Conservation (phyloP, 2,329 filamentous ascomycete species). For the Calcarisporium arbuscula region DNA sequence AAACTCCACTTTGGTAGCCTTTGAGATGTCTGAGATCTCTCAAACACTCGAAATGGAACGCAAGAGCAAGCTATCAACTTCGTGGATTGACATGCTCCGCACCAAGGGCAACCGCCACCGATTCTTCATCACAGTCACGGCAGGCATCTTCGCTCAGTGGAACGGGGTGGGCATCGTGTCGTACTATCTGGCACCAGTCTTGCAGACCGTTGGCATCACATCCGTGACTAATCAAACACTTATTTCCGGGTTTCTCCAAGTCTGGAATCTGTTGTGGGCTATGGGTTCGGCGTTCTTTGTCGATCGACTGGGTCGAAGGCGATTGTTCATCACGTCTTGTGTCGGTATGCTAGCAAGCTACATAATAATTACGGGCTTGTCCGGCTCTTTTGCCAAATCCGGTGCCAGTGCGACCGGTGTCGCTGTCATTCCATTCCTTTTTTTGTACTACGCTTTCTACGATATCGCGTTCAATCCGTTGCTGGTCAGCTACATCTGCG, state of each 20-base stretch:
- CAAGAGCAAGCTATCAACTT: conserved; percentile 25
- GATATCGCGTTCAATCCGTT: conserved; percentile 41
- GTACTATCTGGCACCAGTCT: conserved; percentile 32
- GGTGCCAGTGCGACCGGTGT: conserved; percentile 28
- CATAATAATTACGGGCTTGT: conserved; percentile 31
- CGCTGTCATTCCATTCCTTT: conserved; percentile 42
- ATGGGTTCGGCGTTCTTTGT: conserved; percentile 30
- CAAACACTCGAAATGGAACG: conserved; percentile 24
- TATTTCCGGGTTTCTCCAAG: conserved; percentile 35
- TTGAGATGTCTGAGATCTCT: conserved; percentile 33
- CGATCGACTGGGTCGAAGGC: conserved; percentile 35
- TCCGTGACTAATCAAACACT: conserved; percentile 29
- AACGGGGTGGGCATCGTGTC: conserved; percentile 24
- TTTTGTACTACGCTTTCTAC: conserved; percentile 39
- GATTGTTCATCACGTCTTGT: conserved; percentile 30
- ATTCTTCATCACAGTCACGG: conserved; percentile 14
- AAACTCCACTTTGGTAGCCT: conserved; percentile 21
- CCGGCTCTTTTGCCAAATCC: conserved; percentile 22
- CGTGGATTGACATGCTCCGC: conserved; percentile 15
- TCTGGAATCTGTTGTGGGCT: conserved; percentile 32
- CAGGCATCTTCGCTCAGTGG: conserved; percentile 24
- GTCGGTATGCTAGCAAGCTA: conserved; percentile 30
- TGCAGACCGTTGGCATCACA: conserved; percentile 32
- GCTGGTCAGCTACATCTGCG: conserved; percentile 35
- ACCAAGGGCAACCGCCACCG: conserved; percentile 31